A percentile compares a stretch with the other conserved stretches of the same genome.
These are phyloP conservation scores for Sambucus nigra DNA, from an alignment of 129 eudicot genomes.

Conservation along the genomic window DNA sequence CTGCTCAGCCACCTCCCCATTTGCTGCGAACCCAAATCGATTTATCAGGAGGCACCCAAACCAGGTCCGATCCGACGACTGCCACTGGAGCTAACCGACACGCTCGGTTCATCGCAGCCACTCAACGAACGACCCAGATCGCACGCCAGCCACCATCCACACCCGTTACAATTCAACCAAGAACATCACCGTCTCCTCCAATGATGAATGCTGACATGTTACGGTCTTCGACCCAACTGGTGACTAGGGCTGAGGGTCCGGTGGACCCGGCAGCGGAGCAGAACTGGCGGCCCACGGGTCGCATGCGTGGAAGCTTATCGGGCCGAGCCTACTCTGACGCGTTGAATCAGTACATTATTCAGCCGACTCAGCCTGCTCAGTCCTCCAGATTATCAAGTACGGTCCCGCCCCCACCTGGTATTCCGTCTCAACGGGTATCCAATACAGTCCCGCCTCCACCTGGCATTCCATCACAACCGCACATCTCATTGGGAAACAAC, in stretches of 20 bases:
- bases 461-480: constrained; percentile 19
- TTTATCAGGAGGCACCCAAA: constrained; percentile 25
- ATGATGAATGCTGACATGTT: constrained; percentile 8
- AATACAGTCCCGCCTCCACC: constrained; percentile 27
- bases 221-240: constrained; percentile 18
- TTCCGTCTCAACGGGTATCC: constrained; percentile 14
- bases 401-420: constrained; percentile 29
- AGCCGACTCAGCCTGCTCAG: constrained; percentile 30
- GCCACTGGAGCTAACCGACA: too few species aligned
- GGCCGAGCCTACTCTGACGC: constrained; percentile 61
- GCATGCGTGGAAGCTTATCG: constrained; percentile 73
- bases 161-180: constrained; percentile 23
- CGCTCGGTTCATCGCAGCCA: constrained; percentile 16
- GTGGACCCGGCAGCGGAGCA: constrained; percentile 31
- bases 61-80: constrained; percentile 15
- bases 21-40: constrained; percentile 15
- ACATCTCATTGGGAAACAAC: constrained; percentile 20
- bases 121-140: constrained; percentile 28
- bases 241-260: constrained; percentile 18
- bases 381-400: constrained; percentile 34
- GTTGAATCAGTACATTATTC: constrained; percentile 34
- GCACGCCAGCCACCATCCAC: constrained; percentile 12
- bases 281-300: constrained; percentile 68
- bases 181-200: constrained; percentile 20
- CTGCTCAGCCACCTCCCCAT: constrained; percentile 6